A percentile compares a stretch with the other conserved stretches of the same genome.
These are phyloP conservation scores for Pythium phragmiticola DNA, from an alignment of 352 stramenopile species.

Conservation along the genomic window DNA sequence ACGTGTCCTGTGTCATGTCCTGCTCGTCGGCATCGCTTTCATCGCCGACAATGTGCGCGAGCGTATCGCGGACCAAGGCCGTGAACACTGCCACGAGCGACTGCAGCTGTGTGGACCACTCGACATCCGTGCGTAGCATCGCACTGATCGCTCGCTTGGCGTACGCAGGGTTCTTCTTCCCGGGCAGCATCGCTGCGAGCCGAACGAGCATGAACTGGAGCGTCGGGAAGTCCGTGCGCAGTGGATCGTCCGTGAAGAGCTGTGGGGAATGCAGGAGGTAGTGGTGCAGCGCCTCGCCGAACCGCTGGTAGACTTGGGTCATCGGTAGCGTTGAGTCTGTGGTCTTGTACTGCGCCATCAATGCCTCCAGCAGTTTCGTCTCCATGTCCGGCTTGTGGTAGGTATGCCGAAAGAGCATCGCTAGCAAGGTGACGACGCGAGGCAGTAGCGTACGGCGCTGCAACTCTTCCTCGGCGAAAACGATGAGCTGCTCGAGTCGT, in stretches of 20 bases:
- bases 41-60: slow-evolving; percentile 12
- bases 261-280: slow-evolving; percentile 7
- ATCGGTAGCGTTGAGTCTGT: slow-evolving; percentile 3
- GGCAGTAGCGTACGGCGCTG: slow-evolving; percentile 5
- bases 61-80: slow-evolving; percentile 6
- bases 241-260: neutral
- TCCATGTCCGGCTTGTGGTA: slow-evolving; percentile 4
- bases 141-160: slow-evolving; percentile 10
- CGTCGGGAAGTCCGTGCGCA: slow-evolving; percentile 8
- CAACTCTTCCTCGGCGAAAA: slow-evolving; percentile 1
- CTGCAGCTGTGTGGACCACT: neutral
- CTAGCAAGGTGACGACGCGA: slow-evolving; percentile 9
- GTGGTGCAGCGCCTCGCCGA: slow-evolving; percentile 25
- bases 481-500: neutral
- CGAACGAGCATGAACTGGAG: slow-evolving; percentile 17
- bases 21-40: slow-evolving; percentile 11
- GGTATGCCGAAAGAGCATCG: neutral
- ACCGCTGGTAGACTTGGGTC: slow-evolving; percentile 16
- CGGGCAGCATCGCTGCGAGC: slow-evolving; percentile 9
- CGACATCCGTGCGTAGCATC: neutral
- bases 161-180: slow-evolving; percentile 14
- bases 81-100: neutral
- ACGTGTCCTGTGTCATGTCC: slow-evolving; percentile 26
- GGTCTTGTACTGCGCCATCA: slow-evolving; percentile 17
- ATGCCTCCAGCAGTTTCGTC: slow-evolving; percentile 3